Evolutionary conservation across 495 filamentous ascomycete genomes (phyloP), one percentile per base, ranked within the genome.

Genomic region (Pyrenula massariospora): DNA sequence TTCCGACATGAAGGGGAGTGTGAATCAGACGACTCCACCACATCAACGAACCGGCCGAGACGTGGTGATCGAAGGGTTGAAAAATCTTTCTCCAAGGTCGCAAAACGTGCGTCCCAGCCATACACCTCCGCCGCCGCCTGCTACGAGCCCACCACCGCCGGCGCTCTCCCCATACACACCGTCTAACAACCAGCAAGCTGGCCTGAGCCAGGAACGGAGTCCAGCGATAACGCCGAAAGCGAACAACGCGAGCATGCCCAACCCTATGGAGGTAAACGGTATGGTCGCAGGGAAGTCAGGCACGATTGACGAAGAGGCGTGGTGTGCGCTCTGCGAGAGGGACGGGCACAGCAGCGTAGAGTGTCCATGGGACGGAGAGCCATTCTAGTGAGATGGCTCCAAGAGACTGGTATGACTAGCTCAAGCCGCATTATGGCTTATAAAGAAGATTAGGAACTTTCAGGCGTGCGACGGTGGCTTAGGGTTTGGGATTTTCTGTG

Each of bases 331-430:
- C 50, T 99, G 93, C 67, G 93, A 99, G 75, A 80, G 86, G 55
- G 94, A 97, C 64, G 93, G 93, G 25, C 93, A 99, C 64, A 88
- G 93, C 67, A 95, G 90, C 65, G 89, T 94, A 58, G 88, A 94
- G 68, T 97, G 92, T 73, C 92, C 91, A 12, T 86, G 94, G 70
- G 91, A 96, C 68, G 89, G 31, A 15, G 31, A 42, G 31, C 31
- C 31, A 15, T 42, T 42, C 15, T 42, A 42, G 31, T 42, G 8
- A 42, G 31, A 15, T 15, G 31, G 31, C n/a, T n/a, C n/a, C n/a
- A n/a, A n/a, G n/a, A n/a, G n/a, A n/a, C n/a, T n/a, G n/a, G n/a
- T n/a, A n/a, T n/a, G n/a, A n/a, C n/a, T n/a, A n/a, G n/a, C n/a
- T n/a, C n/a, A n/a, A n/a, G n/a, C n/a, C n/a, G n/a, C n/a, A n/a